phyloP scores from a whole-genome alignment of 2,329 filamentous ascomycete genomes.

The Orbilia brochopaga region DNA sequence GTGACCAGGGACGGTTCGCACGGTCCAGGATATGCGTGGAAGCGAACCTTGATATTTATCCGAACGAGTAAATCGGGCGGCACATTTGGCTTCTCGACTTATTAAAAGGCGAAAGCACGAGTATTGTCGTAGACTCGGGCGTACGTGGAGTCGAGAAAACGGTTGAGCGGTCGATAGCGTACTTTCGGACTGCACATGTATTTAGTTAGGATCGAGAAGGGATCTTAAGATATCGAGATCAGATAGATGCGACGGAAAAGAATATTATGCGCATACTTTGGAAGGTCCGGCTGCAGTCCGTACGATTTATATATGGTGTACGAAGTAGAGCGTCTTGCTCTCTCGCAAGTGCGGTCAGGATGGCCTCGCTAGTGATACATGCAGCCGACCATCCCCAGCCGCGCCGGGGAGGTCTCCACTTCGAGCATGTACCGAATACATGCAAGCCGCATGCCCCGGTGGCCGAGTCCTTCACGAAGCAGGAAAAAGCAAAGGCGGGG shows the following conservation, averaged over 20 bases:
- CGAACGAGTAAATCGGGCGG: too few relatives aligned
- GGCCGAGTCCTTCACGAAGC: conserved; percentile 42
- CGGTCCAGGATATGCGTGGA: too few relatives aligned
- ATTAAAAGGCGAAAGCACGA: too few relatives aligned
- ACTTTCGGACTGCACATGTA: not conserved
- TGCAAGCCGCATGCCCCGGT: not conserved
- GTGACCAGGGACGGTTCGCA: too few relatives aligned
- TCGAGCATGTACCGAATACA: conserved; percentile 36
- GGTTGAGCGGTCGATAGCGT: not conserved
- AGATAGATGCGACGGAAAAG: conserved; percentile 39
- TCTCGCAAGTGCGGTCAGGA: conserved; percentile 43
- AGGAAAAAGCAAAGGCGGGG: conserved; percentile 11
- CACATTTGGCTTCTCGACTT: too few relatives aligned
- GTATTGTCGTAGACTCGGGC: too few relatives aligned
- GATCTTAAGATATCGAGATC: conserved; percentile 25
- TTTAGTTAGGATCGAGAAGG: too few relatives aligned
- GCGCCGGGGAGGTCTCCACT: conserved; percentile 28
- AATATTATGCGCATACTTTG: conserved; percentile 40
- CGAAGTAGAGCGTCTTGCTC: conserved; percentile 35
- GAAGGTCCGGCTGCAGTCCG: conserved; percentile 32
- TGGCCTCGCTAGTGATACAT: conserved; percentile 49
- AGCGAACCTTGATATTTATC: too few relatives aligned
- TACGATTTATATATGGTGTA: conserved; percentile 43
- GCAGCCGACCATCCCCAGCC: conserved; percentile 47
- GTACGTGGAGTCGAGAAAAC: not conserved